These are phyloP conservation scores for Chionographis japonica DNA, from an alignment of 106 monocot genomes.

Conservation along the genomic window DNA sequence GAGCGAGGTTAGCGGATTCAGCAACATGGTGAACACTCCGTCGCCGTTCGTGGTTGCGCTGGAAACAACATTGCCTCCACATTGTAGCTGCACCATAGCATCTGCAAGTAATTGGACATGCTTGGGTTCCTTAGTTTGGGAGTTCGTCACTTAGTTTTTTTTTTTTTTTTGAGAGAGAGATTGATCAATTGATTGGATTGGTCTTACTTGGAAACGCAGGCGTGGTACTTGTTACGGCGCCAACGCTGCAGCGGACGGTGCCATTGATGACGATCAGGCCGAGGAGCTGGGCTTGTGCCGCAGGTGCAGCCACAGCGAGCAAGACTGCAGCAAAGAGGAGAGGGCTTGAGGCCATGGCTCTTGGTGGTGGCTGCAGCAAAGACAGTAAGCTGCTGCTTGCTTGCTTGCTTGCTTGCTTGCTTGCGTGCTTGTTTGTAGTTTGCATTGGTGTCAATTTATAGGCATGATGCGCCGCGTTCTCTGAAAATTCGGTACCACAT, in stretches of 20 bases:
- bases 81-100: constrained; percentile 43
- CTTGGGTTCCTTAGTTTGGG: too few species aligned
- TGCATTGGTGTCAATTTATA: too few species aligned
- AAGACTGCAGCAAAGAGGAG: constrained; percentile 13
- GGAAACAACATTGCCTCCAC: constrained; percentile 22
- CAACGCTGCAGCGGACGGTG: constrained; percentile 33
- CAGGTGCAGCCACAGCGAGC: constrained; percentile 7
- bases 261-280: constrained; percentile 31
- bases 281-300: constrained; percentile 26
- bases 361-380: neutral
- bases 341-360: constrained; percentile 14
- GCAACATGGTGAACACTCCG: constrained; percentile 30
- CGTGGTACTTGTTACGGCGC: constrained; percentile 8
- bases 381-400: too few species aligned
- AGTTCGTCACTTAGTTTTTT: neutral
- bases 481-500: too few species aligned
- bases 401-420: too few species aligned
- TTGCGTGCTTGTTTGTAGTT: too few species aligned
- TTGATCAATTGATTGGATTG: neutral
- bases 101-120: constrained; percentile 20
- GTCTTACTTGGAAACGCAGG: constrained; percentile 39
- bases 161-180: too few species aligned
- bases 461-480: too few species aligned
- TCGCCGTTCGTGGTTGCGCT: constrained; percentile 29
- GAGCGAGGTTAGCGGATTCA: constrained; percentile 16